Percentiles rank a stretch among this genome's conserved stretches.
These are phyloP conservation scores for Schwanniomyces vanrijiae DNA, from an alignment of 805 yeast genomes.

Conservation along the genomic window DNA sequence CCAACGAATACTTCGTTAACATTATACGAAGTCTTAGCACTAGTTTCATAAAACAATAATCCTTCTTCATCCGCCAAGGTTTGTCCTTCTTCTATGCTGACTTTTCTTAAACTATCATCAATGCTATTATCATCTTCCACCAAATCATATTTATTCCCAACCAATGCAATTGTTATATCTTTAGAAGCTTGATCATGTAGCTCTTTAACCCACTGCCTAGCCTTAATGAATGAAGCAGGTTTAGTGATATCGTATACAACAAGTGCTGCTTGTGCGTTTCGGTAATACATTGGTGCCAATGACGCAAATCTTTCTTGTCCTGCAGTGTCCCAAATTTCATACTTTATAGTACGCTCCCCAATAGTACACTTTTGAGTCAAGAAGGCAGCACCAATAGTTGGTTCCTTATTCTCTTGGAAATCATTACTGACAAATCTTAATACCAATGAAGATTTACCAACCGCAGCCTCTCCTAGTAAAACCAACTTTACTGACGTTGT, in stretches of 20 bases:
- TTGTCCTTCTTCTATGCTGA: constrained; percentile 82
- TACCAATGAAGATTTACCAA: constrained; percentile 92
- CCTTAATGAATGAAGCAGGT: constrained; percentile 92
- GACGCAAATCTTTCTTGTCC: constrained; percentile 98
- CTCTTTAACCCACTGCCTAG: constrained; percentile 97
- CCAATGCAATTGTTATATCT: constrained; percentile 87
- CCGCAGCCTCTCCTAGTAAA: constrained; percentile 95
- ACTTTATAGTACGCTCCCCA: constrained; percentile 83
- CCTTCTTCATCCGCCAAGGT: constrained; percentile 89
- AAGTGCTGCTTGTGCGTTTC: constrained; percentile 95
- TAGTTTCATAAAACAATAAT: constrained; percentile 86
- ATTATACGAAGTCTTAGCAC: constrained; percentile 87
- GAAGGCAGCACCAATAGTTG: constrained; percentile 98
- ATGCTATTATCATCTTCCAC: constrained; percentile 53
- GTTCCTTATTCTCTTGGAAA: constrained; percentile 96
- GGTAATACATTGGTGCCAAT: constrained; percentile 94
- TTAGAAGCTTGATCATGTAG: constrained; percentile 93
- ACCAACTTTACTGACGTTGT: constrained; percentile 84
- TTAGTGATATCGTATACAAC: constrained; percentile 95
- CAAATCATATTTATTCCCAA: constrained; percentile 89
- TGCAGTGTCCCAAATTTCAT: constrained; percentile 96
- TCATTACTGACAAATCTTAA: constrained; percentile 91
- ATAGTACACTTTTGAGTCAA: constrained; percentile 90
- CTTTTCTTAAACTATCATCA: constrained; percentile 65
- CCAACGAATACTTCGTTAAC: constrained; percentile 90